Conservation (phyloP, 2,329 filamentous ascomycete species). For the Colletotrichum salicis region DNA sequence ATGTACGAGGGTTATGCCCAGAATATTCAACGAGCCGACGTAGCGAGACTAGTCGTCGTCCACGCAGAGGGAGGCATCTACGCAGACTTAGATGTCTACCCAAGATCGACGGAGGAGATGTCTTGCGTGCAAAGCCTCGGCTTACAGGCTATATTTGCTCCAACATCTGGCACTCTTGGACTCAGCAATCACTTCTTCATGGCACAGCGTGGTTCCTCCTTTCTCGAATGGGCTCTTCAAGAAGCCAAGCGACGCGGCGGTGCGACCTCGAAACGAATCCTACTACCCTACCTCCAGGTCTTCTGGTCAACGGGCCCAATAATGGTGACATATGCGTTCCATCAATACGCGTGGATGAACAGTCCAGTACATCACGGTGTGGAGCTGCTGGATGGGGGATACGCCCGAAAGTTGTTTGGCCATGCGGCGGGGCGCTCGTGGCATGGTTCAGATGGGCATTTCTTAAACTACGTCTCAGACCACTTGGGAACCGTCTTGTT, state of each 20-base stretch:
- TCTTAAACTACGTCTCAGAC: constrained; percentile 39
- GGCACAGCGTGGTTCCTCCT: constrained; percentile 34
- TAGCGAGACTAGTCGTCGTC: constrained; percentile 38
- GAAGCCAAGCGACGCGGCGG: constrained; percentile 39
- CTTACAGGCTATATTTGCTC: constrained; percentile 30
- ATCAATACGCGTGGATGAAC: constrained; percentile 35
- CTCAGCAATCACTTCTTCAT: constrained; percentile 43
- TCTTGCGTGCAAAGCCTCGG: constrained; percentile 35
- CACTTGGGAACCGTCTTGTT: background rate
- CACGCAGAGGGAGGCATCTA: constrained; percentile 40
- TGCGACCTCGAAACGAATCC: constrained; percentile 25
- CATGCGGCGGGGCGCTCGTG: constrained; percentile 40
- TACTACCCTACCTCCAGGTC: constrained; percentile 40
- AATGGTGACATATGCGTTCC: constrained; percentile 39
- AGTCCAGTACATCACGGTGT: constrained; percentile 2
- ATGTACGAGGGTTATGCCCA: constrained; percentile 39
- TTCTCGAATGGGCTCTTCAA: constrained; percentile 37
- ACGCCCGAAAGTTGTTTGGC: constrained; percentile 18
- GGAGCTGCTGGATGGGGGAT: constrained; percentile 35
- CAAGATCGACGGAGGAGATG: constrained; percentile 25
- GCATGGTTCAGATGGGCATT: constrained; percentile 38
- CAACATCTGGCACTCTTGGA: constrained; percentile 28
- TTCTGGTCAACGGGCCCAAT: constrained; percentile 42
- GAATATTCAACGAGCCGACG: constrained; percentile 40
- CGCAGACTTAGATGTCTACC: constrained; percentile 40